A percentile compares a stretch with the other conserved stretches of the same genome.
Evolutionary conservation across 2,329 filamentous ascomycete genomes (phyloP).

Genomic region (Onygenales sp.): DNA sequence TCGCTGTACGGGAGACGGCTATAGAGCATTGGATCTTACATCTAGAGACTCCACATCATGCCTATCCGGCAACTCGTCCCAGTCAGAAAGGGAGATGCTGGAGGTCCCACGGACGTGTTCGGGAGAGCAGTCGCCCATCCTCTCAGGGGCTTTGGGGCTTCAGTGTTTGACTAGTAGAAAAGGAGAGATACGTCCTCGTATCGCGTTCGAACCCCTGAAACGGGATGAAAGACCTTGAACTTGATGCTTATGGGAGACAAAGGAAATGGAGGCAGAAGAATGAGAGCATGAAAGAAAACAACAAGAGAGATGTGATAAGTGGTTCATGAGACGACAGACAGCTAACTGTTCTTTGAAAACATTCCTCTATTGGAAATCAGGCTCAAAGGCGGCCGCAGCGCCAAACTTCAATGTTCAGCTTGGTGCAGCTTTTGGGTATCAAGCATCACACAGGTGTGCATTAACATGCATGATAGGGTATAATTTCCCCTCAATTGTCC

Average conservation of each 20-base stretch:
- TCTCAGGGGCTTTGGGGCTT: background rate
- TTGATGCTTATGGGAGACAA: no score
- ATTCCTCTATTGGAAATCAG: background rate
- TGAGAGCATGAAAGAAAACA: background rate
- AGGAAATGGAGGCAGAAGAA: background rate
- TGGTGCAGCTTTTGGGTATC: background rate
- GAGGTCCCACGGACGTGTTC: background rate
- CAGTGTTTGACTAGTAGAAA: background rate
- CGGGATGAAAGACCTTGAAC: no score
- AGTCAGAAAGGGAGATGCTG: background rate
- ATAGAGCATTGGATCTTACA: background rate
- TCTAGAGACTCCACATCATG: background rate
- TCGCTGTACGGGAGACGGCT: background rate
- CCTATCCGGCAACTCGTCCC: background rate
- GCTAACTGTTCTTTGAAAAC: background rate
- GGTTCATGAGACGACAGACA: background rate
- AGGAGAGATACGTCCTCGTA: no score
- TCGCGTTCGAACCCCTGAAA: no score
- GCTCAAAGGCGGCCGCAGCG: background rate
- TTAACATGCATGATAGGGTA: background rate
- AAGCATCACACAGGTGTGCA: background rate
- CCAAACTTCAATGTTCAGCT: background rate
- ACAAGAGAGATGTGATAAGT: background rate
- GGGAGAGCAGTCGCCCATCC: background rate
- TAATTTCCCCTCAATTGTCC: background rate